phyloP scores from a whole-genome alignment of 2,329 filamentous ascomycete species.

The Epicoccum sorghinum region DNA sequence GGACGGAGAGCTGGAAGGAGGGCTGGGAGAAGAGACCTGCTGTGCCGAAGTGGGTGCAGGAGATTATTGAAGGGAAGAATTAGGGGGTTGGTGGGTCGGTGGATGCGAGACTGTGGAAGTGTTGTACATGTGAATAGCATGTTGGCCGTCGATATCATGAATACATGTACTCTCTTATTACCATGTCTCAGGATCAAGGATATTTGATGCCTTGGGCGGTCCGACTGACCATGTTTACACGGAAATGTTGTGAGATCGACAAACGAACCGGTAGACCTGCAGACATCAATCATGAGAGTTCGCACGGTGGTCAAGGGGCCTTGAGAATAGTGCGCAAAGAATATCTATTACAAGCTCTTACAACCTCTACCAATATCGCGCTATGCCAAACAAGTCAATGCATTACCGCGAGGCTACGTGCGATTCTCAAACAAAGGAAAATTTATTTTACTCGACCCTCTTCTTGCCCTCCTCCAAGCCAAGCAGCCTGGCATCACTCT shows the following conservation, averaged over 20 bases:
- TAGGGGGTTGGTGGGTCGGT: background rate
- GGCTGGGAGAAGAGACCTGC: constrained; percentile 65
- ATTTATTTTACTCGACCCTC: constrained; percentile 75
- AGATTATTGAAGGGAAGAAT: constrained; percentile 13
- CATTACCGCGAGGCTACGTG: background rate
- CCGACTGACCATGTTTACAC: no score
- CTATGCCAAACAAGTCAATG: background rate
- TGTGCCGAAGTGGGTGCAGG: constrained; percentile 66
- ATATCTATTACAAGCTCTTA: background rate
- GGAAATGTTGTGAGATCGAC: no score
- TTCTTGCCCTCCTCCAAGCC: constrained; percentile 98
- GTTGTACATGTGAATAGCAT: no score
- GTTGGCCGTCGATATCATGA: no score
- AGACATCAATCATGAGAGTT: no score
- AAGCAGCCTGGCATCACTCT: constrained; percentile 80
- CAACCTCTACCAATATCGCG: background rate
- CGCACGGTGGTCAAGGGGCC: no score
- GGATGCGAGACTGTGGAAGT: no score
- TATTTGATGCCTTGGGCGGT: no score
- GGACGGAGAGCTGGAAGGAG: constrained; percentile 48
- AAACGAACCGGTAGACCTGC: no score
- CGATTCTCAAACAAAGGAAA: constrained; percentile 2
- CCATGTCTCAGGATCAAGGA: no score
- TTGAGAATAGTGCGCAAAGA: no score
- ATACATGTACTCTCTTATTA: no score